phyloP scores from a whole-genome alignment of 2,329 filamentous ascomycete species.

The Ceratocystiopsis sp. region DNA sequence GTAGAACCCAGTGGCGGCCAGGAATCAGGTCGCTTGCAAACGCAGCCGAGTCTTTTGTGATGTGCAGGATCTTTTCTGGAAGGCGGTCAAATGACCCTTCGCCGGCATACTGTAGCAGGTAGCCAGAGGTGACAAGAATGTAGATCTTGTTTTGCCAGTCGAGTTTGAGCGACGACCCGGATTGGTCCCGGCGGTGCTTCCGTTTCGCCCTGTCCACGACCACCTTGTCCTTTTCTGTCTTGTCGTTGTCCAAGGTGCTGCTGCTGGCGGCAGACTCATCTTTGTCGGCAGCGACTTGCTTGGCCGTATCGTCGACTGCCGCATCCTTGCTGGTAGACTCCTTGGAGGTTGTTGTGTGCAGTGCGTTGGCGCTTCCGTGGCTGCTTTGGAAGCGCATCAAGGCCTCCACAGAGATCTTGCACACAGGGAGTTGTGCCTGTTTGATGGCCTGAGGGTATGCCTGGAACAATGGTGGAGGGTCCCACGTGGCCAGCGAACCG shows the following conservation, averaged over 20 bases:
- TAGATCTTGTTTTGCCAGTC: constrained; percentile 60
- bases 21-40: constrained; percentile 69
- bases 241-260: too few relatives aligned
- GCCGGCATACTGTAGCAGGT: constrained; percentile 56
- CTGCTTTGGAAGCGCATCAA: constrained; percentile 44
- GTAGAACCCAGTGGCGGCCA: constrained; percentile 64
- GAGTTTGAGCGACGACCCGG: constrained; percentile 26
- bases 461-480: constrained; percentile 65
- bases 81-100: constrained; percentile 53
- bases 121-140: constrained; percentile 52
- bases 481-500: constrained; percentile 32
- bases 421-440: constrained; percentile 52
- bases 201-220: constrained; percentile 19
- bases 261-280: too few relatives aligned
- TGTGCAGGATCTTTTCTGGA: constrained; percentile 56
- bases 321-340: constrained; percentile 9
- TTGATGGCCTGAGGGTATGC: constrained; percentile 73
- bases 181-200: constrained; percentile 27
- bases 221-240: not conserved
- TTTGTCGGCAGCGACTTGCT: constrained; percentile 13
- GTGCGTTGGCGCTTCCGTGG: not conserved
- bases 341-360: not conserved
- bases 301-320: constrained; percentile 3
- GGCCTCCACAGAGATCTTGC: constrained; percentile 49
- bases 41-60: constrained; percentile 59